Conservation (phyloP, 768 basidiomycete genomes). For the Candolleomyces aberdarensis region DNA sequence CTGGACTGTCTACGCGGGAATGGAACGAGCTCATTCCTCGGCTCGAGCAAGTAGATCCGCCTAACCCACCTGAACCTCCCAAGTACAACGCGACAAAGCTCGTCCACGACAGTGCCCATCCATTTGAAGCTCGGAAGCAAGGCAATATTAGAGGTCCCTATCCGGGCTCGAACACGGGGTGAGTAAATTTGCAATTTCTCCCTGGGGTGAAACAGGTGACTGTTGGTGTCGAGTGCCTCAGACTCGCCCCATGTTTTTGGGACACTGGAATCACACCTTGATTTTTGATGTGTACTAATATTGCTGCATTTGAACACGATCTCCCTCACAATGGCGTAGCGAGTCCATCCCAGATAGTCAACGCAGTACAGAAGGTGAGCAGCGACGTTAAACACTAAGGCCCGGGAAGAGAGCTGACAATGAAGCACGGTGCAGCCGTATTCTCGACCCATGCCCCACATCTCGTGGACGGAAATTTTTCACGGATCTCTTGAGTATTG, state of each 20-base stretch:
- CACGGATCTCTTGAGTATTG: slow-evolving; percentile 17
- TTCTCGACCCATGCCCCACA: slow-evolving; percentile 13
- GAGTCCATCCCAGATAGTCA: slow-evolving; percentile 12
- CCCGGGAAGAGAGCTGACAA: not conserved
- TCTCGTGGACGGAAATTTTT: slow-evolving; percentile 17
- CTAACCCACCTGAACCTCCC: slow-evolving; percentile 3
- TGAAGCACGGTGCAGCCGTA: slow-evolving; percentile 5
- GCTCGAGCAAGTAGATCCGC: slow-evolving; percentile 1
- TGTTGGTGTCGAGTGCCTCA: no score
- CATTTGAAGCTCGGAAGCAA: slow-evolving; percentile 9
- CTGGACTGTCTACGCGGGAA: slow-evolving; percentile 10
- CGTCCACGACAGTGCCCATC: slow-evolving; percentile 17
- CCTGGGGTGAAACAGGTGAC: no score
- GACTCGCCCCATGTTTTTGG: no score
- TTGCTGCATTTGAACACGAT: not conserved
- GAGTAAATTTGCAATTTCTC: not conserved
- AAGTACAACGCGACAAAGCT: slow-evolving; percentile 15
- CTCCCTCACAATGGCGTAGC: slow-evolving; percentile 14
- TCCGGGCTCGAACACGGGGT: slow-evolving; percentile 19
- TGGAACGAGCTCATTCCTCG: slow-evolving; percentile 7
- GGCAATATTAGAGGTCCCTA: slow-evolving; percentile 16
- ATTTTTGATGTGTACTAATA: no score
- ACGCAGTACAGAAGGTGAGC: slow-evolving; percentile 15
- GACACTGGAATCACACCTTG: no score
- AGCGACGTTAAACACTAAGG: no score